These are phyloP conservation scores for Penicillium rolfsii DNA, from an alignment of 2,329 filamentous ascomycete species.

Conservation along the genomic window DNA sequence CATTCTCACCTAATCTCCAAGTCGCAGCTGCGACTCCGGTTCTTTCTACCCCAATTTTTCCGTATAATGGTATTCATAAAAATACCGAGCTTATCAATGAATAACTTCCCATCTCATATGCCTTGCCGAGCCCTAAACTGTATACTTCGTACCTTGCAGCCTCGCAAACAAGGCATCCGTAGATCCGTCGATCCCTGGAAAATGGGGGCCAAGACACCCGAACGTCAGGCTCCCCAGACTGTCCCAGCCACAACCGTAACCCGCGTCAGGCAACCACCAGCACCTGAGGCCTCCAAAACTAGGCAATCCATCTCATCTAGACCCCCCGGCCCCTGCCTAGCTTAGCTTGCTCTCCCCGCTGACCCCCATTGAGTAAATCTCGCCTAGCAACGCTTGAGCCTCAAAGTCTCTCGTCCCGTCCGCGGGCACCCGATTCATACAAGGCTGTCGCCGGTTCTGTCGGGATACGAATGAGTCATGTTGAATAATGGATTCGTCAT, in stretches of 20 bases:
- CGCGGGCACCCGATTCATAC: conserved; percentile 8
- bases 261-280: neutral
- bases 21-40: neutral
- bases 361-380: neutral
- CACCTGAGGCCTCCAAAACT: conserved; percentile 5
- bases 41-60: neutral
- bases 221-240: neutral
- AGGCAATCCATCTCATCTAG: neutral
- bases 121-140: neutral
- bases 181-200: neutral
- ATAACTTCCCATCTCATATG: neutral
- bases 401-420: neutral
- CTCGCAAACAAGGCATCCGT: conserved; percentile 1
- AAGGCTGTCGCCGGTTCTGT: conserved; percentile 9
- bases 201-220: conserved; percentile 3
- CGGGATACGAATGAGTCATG: conserved; percentile 4
- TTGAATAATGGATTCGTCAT: neutral
- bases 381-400: conserved; percentile 2
- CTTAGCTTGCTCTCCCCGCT: neutral
- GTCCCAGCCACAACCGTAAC: neutral
- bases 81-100: neutral
- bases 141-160: neutral
- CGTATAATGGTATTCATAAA: neutral
- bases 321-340: too few relatives aligned
- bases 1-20: neutral